Conservation (phyloP, 2,329 filamentous ascomycete genomes). For the Myriangium duriaei region DNA sequence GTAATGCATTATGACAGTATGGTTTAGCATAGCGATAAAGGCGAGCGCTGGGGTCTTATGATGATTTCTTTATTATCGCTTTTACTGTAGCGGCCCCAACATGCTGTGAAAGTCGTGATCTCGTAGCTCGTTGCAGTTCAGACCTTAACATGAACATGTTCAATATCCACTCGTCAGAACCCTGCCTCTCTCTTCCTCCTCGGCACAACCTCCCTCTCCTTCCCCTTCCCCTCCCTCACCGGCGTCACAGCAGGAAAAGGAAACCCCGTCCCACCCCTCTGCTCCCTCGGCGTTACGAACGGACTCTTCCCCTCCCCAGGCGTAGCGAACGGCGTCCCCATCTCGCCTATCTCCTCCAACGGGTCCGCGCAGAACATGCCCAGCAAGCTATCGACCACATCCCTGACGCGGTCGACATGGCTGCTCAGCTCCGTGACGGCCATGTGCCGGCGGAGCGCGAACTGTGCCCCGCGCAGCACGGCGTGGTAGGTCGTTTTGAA, state of each 20-base stretch:
- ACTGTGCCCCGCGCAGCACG: constrained; percentile 36
- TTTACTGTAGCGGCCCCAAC: no score
- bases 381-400: constrained; percentile 36
- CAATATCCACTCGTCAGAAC: no score
- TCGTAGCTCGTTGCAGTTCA: no score
- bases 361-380: constrained; percentile 36
- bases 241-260: constrained; percentile 3
- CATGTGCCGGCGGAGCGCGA: constrained; percentile 34
- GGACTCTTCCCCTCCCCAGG: background rate
- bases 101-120: no score
- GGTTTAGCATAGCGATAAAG: background rate
- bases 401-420: constrained; percentile 32
- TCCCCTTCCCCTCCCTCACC: background rate
- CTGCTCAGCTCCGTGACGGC: constrained; percentile 23
- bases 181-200: background rate
- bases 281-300: constrained; percentile 6
- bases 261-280: background rate
- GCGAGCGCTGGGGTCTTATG: no score
- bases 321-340: constrained; percentile 2
- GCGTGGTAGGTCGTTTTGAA: constrained; percentile 42
- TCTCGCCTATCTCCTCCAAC: constrained; percentile 13
- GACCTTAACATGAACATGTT: no score
- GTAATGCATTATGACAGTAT: background rate
- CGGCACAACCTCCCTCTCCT: background rate
- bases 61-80: no score